These are phyloP conservation scores for Botrytis paeoniae DNA, from an alignment of 2,329 filamentous ascomycete genomes.

Conservation along the genomic window DNA sequence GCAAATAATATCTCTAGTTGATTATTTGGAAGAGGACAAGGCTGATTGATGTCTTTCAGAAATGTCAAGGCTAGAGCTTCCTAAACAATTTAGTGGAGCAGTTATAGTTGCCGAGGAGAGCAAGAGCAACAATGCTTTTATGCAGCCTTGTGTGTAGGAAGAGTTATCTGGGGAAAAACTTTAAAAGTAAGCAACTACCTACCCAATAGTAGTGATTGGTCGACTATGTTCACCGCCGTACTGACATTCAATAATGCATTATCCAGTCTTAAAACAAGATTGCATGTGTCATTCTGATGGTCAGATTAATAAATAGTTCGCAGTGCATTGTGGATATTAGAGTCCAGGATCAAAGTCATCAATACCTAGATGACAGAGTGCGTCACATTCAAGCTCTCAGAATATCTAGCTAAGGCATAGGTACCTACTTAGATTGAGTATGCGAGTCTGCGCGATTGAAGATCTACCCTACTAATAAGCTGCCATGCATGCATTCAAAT, in stretches of 20 bases:
- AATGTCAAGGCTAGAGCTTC: constrained; percentile 14
- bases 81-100: not conserved
- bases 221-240: not conserved
- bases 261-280: not conserved
- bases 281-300: not conserved
- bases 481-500: constrained; percentile 5
- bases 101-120: constrained; percentile 6
- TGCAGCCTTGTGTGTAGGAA: not conserved
- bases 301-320: not conserved
- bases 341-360: not conserved
- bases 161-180: not conserved
- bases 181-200: not conserved
- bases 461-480: not conserved
- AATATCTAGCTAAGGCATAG: not conserved
- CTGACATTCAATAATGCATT: not conserved
- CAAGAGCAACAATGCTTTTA: not conserved
- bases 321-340: not conserved
- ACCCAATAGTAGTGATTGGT: not conserved
- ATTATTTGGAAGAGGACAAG: not conserved
- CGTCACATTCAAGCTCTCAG: not conserved
- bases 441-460: constrained; percentile 1
- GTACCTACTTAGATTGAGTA: not conserved
- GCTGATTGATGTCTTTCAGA: constrained; percentile 18
- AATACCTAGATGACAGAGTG: not conserved
- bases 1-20: not conserved